Percentiles rank a stretch among this genome's conserved stretches.
phyloP scores from a whole-genome alignment of 352 stramenopile species.

The Globisporangium acanthophoron region DNA sequence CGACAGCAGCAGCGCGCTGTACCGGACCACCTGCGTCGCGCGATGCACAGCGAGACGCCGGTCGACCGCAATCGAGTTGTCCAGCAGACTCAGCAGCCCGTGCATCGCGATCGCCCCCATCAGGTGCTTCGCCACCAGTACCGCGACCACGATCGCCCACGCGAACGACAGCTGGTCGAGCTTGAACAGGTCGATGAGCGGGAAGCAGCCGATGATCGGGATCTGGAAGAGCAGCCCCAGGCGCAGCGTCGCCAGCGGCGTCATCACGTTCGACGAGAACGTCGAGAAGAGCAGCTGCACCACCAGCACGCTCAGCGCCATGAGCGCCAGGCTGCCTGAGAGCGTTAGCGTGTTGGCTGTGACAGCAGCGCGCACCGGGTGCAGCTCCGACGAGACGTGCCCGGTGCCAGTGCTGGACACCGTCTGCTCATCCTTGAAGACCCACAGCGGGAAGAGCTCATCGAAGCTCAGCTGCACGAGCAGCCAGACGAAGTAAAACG shows the following conservation, averaged over 20 bases:
- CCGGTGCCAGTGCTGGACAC: background rate
- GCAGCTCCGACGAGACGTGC: constrained; percentile 12
- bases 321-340: constrained; percentile 40
- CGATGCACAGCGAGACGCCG: constrained; percentile 65
- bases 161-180: constrained; percentile 56
- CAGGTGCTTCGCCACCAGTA: constrained; percentile 62
- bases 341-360: constrained; percentile 58
- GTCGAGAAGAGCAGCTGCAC: constrained; percentile 43
- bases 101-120: constrained; percentile 55
- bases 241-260: constrained; percentile 65
- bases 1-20: constrained; percentile 49
- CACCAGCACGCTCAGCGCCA: constrained; percentile 45
- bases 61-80: constrained; percentile 79
- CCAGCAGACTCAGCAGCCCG: constrained; percentile 57
- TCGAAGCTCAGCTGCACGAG: constrained; percentile 75
- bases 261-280: constrained; percentile 68
- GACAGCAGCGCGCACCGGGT: constrained; percentile 30
- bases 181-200: constrained; percentile 68
- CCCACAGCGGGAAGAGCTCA: constrained; percentile 74
- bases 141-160: constrained; percentile 48
- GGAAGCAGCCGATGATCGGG: constrained; percentile 59
- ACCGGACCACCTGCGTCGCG: constrained; percentile 52
- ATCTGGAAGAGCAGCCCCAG: constrained; percentile 76
- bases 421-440: constrained; percentile 55
- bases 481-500: constrained; percentile 68